phyloP scores from a whole-genome alignment of 176 grass and related monocot genomes.

The Aegilops sharonensis region DNA sequence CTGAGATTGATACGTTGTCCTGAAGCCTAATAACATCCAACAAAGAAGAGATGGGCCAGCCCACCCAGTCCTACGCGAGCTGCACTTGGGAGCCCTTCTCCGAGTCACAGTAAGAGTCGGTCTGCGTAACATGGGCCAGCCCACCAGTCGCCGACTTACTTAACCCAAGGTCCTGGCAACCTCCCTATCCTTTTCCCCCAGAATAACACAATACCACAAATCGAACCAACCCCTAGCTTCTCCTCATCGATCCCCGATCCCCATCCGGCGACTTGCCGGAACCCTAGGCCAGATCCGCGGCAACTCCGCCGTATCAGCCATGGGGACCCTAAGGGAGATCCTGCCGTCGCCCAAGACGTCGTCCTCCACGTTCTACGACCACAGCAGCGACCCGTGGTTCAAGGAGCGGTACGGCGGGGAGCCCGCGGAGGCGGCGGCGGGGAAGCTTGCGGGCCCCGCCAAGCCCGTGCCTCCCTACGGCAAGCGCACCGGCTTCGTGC shows the following conservation, averaged over 20 bases:
- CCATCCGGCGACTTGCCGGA: constrained; percentile 36
- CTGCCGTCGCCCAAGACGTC: constrained; percentile 60
- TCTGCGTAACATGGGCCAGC: not conserved
- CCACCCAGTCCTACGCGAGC: too few relatives aligned
- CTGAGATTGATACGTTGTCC: too few relatives aligned
- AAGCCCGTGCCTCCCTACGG: constrained; percentile 65
- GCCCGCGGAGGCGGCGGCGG: constrained; percentile 4
- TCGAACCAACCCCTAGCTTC: constrained; percentile 51
- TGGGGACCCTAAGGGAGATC: constrained; percentile 76
- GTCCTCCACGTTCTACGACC: constrained; percentile 68
- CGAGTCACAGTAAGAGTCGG: not conserved
- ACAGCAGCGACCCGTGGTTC: constrained; percentile 91
- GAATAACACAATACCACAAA: not conserved
- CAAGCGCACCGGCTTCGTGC: constrained; percentile 74
- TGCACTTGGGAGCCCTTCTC: not conserved
- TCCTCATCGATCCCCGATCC: constrained; percentile 19
- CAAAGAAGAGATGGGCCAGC: too few relatives aligned
- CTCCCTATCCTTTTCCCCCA: not conserved
- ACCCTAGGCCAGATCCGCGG: constrained; percentile 36
- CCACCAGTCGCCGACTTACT: constrained; percentile 7
- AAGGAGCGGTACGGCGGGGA: constrained; percentile 79
- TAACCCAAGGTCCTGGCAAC: not conserved
- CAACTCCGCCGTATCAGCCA: constrained; percentile 15
- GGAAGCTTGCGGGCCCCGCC: constrained; percentile 24
- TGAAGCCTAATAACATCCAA: too few relatives aligned